A percentile compares a stretch with the other conserved stretches of the same genome.
These are phyloP conservation scores for Zelopaecilomyces penicillatus DNA, from an alignment of 2,329 filamentous ascomycete genomes.

Conservation along the genomic window DNA sequence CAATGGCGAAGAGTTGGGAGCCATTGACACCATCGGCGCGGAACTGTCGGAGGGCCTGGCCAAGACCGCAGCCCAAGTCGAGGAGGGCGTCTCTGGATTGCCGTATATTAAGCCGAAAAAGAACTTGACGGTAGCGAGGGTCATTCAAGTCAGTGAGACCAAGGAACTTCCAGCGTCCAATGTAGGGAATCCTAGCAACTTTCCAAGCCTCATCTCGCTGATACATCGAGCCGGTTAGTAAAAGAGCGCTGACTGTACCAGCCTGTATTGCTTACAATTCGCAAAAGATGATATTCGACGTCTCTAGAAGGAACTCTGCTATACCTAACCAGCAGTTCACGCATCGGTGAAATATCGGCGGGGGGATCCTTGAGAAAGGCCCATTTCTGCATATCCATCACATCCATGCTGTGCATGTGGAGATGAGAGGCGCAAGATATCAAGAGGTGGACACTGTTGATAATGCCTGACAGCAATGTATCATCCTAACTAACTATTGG, in stretches of 20 bases:
- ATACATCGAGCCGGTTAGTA: neutral
- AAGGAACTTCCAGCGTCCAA: conserved; percentile 43
- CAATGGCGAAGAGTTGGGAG: conserved; percentile 40
- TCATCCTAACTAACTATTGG: too few species aligned
- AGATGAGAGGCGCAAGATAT: too few species aligned
- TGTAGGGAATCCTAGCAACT: conserved; percentile 34
- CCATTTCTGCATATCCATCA: conserved; percentile 27
- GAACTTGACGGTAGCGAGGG: conserved; percentile 33
- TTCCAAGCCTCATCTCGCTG: conserved; percentile 40
- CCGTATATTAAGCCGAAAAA: conserved; percentile 31
- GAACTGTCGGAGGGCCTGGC: conserved; percentile 42
- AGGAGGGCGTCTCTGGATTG: conserved; percentile 33
- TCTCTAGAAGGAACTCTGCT: conserved; percentile 28
- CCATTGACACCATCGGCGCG: conserved; percentile 40
- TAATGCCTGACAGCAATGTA: too few species aligned
- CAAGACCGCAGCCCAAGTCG: conserved; percentile 44
- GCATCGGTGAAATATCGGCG: conserved; percentile 26
- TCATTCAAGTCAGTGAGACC: conserved; percentile 33
- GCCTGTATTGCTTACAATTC: conserved; percentile 22
- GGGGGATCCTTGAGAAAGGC: conserved; percentile 29
- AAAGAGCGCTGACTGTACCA: neutral
- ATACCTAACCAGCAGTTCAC: conserved; percentile 29
- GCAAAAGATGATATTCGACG: conserved; percentile 27
- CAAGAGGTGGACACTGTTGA: too few species aligned
- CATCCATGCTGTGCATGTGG: conserved; percentile 20